phyloP scores from a whole-genome alignment of 345 rosid genomes.

The Sapria himalayana region DNA sequence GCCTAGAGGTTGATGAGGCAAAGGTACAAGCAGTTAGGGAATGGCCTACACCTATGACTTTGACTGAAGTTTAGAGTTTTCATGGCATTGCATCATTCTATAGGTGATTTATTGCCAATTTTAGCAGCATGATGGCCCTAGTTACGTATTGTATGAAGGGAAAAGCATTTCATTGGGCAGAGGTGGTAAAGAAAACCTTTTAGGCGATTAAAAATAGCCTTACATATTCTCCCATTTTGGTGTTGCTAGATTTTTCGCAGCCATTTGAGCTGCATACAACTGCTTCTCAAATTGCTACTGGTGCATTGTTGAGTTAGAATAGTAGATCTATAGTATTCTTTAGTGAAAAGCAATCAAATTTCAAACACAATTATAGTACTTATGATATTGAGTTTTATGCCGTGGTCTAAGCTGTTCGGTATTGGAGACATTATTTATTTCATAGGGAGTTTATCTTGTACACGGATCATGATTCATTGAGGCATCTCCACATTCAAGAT shows the following conservation, averaged over 20 bases:
- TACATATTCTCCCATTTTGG: not conserved
- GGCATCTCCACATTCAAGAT: not conserved
- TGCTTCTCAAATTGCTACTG: not conserved
- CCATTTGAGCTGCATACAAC: not conserved
- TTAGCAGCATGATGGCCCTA: not conserved
- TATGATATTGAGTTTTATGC: not conserved
- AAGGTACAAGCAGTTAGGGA: not conserved
- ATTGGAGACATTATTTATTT: not conserved
- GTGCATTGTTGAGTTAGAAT: not conserved
- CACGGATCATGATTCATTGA: not conserved
- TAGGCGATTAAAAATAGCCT: not conserved
- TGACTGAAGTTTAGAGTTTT: not conserved
- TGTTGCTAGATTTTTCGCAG: not conserved
- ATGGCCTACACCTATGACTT: not conserved
- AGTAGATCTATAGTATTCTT: not conserved
- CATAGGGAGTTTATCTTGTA: not conserved
- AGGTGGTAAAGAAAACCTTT: not conserved
- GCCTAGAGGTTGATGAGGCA: not conserved
- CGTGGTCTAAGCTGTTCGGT: not conserved
- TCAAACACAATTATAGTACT: not conserved
- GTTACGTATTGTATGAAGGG: not conserved
- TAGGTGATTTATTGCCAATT: not conserved
- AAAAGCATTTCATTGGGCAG: not conserved
- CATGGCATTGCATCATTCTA: not conserved
- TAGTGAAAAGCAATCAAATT: not conserved